Percentiles rank a stretch among this genome's conserved stretches.
Conservation (phyloP, 176 grass and related monocot genomes). For the Bromus sterilis region DNA sequence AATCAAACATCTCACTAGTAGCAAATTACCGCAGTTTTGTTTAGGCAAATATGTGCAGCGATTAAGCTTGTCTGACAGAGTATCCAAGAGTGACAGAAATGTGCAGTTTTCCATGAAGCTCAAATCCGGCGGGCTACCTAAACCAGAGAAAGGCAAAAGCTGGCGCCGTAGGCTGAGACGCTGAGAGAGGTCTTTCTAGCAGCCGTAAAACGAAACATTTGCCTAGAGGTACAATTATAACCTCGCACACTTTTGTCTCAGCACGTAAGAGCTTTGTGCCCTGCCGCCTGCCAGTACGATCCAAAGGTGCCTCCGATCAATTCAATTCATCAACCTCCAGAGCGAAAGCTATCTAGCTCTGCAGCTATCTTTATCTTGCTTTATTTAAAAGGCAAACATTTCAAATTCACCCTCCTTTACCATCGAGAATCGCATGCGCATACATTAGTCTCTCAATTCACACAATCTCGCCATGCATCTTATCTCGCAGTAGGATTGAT, state of each 20-base stretch:
- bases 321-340: neutral
- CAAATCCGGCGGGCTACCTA: neutral
- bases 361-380: neutral
- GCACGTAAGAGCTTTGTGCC: neutral
- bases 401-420: neutral
- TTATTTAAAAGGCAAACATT: neutral
- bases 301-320: constrained; percentile 2
- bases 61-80: neutral
- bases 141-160: neutral
- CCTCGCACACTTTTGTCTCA: neutral
- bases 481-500: neutral
- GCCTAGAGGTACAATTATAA: constrained; percentile 3
- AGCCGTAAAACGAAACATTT: neutral
- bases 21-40: no score
- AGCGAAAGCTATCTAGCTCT: neutral
- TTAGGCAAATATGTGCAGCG: neutral
- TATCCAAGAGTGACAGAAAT: neutral
- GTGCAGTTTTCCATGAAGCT: neutral
- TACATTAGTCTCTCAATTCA: neutral
- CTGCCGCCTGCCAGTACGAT: neutral
- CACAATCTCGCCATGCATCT: neutral
- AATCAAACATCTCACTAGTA: no score
- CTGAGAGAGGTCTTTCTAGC: neutral
- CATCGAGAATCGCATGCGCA: neutral
- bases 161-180: neutral